Evolutionary conservation across 257 asterid species (phyloP), one percentile per base, ranked within the genome.

Genomic region (Echites panduratus): DNA sequence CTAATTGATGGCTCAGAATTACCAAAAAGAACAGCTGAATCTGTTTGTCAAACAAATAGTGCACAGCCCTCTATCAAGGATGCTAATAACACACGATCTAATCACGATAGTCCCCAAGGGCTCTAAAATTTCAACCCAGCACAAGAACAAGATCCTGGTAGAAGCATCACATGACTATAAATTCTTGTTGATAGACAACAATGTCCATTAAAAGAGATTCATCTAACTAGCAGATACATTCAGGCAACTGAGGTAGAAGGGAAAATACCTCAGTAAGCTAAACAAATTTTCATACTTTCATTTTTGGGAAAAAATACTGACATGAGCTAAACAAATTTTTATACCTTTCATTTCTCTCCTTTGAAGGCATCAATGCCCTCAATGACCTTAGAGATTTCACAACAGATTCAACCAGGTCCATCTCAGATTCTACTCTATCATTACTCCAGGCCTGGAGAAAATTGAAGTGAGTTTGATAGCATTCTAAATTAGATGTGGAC

Each of bases 301-400:
- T 32, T 32, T 32, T 32, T 32, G 38, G 38, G 66, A 29, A 16
- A 75, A 24, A 56, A 53, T 5, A 5, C 2, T 50, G 22, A 41
- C 9, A 12, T 4, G 65, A 56, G 67, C 14, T 40, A 44, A 32
- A 40, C 24, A 81, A 19, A 48, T 27, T 24, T 24, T 24, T 53
- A 71, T 84, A 89, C 99, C 92, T 88, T 80, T 85, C 91, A 78
- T 76, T 80, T 67, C 90, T 87, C 84, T 91, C 97, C 73, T 87
- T 83, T 27, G 96, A 83, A 62, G 91, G 85, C 85, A 91, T 73
- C 83, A 82, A 83, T 20, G 96, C 79, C 71, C 93, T 88, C 40
- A 90, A 87, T 32, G 95, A 87, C 87, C 98, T 87, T 73, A 91
- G 79, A 35, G 90, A 88, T 76, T 82, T 91, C 56, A 89, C 94